A percentile compares a stretch with the other conserved stretches of the same genome.
phyloP scores from a whole-genome alignment of 345 rosid genomes.

The Clausena lansium region DNA sequence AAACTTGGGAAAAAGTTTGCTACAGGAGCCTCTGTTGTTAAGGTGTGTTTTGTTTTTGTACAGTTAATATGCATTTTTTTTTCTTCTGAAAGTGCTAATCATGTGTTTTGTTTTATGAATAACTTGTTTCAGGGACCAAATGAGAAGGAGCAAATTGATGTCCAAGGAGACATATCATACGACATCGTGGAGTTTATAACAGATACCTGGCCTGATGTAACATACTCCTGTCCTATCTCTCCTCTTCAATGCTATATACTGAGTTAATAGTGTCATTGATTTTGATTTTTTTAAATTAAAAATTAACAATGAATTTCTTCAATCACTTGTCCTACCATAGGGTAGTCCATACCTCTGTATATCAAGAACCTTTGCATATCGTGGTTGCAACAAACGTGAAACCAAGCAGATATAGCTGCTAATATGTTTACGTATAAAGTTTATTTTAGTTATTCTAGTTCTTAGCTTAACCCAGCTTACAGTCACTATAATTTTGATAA shows the following conservation, averaged over 20 bases:
- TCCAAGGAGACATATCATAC: constrained; percentile 54
- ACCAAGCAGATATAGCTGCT: no score
- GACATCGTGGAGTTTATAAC: constrained; percentile 43
- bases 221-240: constrained; percentile 1
- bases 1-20: constrained; percentile 56
- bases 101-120: background rate
- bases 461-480: no score
- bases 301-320: background rate
- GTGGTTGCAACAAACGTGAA: background rate
- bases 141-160: constrained; percentile 61
- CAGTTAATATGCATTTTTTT: background rate
- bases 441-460: no score
- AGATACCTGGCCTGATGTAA: constrained; percentile 47
- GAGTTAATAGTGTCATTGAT: background rate
- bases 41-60: constrained; percentile 29
- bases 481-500: no score
- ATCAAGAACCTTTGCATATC: constrained; percentile 4
- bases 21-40: constrained; percentile 54
- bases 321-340: background rate
- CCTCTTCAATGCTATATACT: constrained; percentile 5
- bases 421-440: no score
- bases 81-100: background rate
- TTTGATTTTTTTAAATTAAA: background rate
- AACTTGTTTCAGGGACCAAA: constrained; percentile 47
- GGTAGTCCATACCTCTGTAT: constrained; percentile 4